Base-by-base conservation (phyloP, 1,284 basidiomycete genomes). In the Ustanciosporium gigantosporum region DNA sequence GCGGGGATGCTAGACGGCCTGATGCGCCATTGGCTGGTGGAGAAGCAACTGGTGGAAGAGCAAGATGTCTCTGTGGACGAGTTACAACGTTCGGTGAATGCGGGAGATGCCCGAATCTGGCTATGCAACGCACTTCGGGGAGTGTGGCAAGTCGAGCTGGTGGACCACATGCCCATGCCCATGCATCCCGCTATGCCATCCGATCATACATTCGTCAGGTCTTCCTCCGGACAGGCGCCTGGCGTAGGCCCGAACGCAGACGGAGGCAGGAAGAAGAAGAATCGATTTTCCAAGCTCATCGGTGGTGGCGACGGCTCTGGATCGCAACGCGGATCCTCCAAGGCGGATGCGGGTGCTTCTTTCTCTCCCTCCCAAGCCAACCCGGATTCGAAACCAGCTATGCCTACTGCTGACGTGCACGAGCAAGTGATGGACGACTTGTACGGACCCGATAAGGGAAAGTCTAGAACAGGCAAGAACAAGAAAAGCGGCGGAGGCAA, bases 101-200 rank as follows among this genome's bases (percentile, higher is more conserved):
- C 32, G 3, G 55, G 50, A 2, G 5, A 23, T 3, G 61, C 55
- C 20, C 37, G 37, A 7, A 16, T 65, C 23, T 65, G 61, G 61
- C 55, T 65, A 7, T 58, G 55, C 47, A 65, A 65, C 44, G 49
- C 61, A 35, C 44, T 65, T 27, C 49, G 61, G 0, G 61, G 61
- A 9, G 35, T 55, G 23, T 65, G 55, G 55, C 25, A 24, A 32
- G 61, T 59, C 1, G 60, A 64, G 6, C 21, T 64, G 45, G 53
- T 42, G 1, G 46, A 42, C 15, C n/a, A 31, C 13, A 31, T 29
- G 25, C 23, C 11, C 31, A 20, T 23, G 23, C 31, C 14, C 25
- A n/a, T 19, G 5, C 37, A 24, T 5, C 9, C 24, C n/a, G 11
- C 9, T 9, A 29, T 29, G 27, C 27, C 27, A n/a, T 29, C 27